These are phyloP conservation scores for Cercophora scortea DNA, from an alignment of 495 filamentous ascomycete species.

Conservation along the genomic window DNA sequence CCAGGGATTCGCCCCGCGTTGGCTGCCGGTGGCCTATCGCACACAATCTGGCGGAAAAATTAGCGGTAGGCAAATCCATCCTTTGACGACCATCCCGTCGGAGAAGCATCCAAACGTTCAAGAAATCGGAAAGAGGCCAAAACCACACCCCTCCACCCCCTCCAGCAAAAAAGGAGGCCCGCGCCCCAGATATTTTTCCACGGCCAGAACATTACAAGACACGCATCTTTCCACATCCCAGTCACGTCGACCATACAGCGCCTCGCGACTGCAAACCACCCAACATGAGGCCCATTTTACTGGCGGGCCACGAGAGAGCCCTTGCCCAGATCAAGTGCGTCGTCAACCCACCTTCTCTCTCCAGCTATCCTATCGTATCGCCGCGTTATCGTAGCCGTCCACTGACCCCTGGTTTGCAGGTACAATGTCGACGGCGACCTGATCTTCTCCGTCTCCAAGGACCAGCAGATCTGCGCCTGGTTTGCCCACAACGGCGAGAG, in stretches of 20 bases:
- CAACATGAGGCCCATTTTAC: constrained; percentile 88
- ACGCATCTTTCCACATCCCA: neutral
- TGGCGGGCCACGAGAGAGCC: constrained; percentile 96
- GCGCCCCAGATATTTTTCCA: neutral
- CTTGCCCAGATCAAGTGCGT: constrained; percentile 91
- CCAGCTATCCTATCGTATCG: neutral
- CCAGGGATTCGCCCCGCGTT: constrained; percentile 17
- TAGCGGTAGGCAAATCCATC: neutral
- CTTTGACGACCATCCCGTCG: neutral
- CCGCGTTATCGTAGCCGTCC: neutral
- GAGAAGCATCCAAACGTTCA: neutral
- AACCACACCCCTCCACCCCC: neutral
- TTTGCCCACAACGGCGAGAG: constrained; percentile 91
- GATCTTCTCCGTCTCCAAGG: constrained; percentile 94
- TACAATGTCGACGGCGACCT: constrained; percentile 96
- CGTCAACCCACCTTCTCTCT: neutral
- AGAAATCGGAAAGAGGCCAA: neutral
- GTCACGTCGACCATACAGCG: constrained; percentile 2
- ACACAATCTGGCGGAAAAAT: constrained; percentile 31
- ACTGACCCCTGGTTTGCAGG: constrained; percentile 32
- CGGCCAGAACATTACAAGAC: too few relatives aligned
- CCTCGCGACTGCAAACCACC: neutral
- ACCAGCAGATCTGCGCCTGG: constrained; percentile 94
- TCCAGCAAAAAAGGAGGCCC: neutral
- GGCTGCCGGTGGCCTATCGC: constrained; percentile 13